Percentiles rank a stretch among this genome's conserved stretches.
Conservation (phyloP, 192 early-diverging fungal genomes). For the Rhizoclosmatium globosum region DNA sequence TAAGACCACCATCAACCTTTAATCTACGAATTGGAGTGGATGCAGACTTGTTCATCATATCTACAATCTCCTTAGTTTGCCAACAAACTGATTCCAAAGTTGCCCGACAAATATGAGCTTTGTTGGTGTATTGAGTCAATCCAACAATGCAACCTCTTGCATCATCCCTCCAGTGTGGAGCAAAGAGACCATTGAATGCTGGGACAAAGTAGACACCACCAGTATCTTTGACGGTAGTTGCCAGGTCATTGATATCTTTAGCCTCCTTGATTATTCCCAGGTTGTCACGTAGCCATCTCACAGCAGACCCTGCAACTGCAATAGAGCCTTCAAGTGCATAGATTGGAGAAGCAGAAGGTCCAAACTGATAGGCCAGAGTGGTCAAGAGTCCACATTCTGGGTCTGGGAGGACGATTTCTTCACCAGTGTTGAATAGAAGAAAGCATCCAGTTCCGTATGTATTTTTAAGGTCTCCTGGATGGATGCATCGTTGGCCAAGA, state of each 20-base stretch:
- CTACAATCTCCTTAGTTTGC: conserved; percentile 87
- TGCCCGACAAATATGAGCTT: conserved; percentile 85
- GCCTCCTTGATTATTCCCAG: conserved; percentile 80
- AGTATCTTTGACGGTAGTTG: conserved; percentile 72
- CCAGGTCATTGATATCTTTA: conserved; percentile 75
- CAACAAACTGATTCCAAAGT: conserved; percentile 91
- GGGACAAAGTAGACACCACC: conserved; percentile 96
- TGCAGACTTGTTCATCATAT: conserved; percentile 87
- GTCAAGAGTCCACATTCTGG: conserved; percentile 88
- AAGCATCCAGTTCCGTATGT: conserved; percentile 98
- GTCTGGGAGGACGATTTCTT: conserved; percentile 61
- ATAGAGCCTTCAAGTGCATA: conserved; percentile 95
- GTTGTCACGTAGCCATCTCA: conserved; percentile 92
- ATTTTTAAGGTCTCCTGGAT: conserved; percentile 89
- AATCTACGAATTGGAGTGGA: conserved; percentile 73
- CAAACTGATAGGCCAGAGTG: conserved; percentile 90
- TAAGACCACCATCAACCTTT: conserved; percentile 95
- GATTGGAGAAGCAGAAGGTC: conserved; percentile 67
- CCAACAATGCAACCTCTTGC: conserved; percentile 87
- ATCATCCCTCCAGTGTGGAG: conserved; percentile 94
- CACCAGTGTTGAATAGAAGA: conserved; percentile 94
- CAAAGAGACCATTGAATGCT: conserved; percentile 92
- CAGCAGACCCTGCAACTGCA: conserved; percentile 88
- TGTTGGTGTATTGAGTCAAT: conserved; percentile 87
- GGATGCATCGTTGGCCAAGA: conserved; percentile 93